Base-by-base conservation (phyloP, 768 basidiomycete genomes). In the Kwoniella dejecticola region DNA sequence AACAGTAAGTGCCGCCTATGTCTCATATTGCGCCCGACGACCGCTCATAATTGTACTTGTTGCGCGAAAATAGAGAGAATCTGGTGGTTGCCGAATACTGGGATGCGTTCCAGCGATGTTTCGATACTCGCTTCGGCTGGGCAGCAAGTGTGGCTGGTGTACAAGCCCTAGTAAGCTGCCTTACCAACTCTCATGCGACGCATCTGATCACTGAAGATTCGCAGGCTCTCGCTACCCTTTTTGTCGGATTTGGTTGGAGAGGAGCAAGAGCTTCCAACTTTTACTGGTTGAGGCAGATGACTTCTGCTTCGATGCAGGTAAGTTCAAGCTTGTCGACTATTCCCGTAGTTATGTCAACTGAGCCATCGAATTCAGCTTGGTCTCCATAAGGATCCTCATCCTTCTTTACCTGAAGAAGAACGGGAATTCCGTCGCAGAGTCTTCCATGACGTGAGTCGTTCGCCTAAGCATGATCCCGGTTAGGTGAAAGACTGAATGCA, bases 101-200 rank as follows among this genome's bases (percentile, higher is more conserved):
- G 69, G 69, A 72, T 10, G 71, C 60, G 4, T 69, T 58, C 2
- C 74, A 75, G 40, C 40, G 56, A 42, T 75, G 74, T 54, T 75
- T 75, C 47, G 74, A 75, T 29, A 72, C 71, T 5, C 52, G 69
- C 8, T 75, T 75, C 49, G 74, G 74, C 0, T 75, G 71, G 69
- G 63, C 67, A 13, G 62, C 69, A 0, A 69, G 65, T 47, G 56
- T 75, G 1, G 66, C 74, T 12, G 74, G 74, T n/a, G 71, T 75
- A 11, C 74, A 75, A 52, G 71, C 74, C 24, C 48, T 75, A 48
- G 70, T 64, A 23, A 59, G 57, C 44, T 1, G 8, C n/a, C 21
- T 33, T 31, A 33, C 47, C 23, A 11, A 7, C 33, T 60, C 27
- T n/a, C n/a, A n/a, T n/a, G n/a, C n/a, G n/a, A n/a, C n/a, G n/a